Conservation (phyloP, 1,284 basidiomycete species). For the Trametes versicolor region DNA sequence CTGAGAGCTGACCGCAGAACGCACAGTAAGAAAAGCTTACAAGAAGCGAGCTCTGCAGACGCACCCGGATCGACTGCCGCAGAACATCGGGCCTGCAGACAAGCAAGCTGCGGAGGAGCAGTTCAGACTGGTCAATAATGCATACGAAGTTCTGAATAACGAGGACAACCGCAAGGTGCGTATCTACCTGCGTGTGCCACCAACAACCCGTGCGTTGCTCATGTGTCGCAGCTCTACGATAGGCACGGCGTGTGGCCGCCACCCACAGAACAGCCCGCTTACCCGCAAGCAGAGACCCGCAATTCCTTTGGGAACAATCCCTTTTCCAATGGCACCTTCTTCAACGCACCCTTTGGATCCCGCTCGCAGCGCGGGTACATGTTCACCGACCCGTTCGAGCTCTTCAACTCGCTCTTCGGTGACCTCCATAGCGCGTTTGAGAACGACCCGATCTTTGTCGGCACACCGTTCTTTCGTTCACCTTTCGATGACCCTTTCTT, state of each 20-base stretch:
- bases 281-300: conserved; percentile 28
- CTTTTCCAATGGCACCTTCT: conserved; percentile 49
- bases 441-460: conserved; percentile 43
- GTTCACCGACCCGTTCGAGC: conserved; percentile 77
- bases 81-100: conserved; percentile 47
- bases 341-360: conserved; percentile 39
- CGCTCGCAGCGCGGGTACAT: conserved; percentile 40
- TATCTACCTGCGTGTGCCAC: background rate
- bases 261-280: conserved; percentile 49
- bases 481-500: conserved; percentile 34
- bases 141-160: conserved; percentile 60
- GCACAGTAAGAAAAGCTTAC: conserved; percentile 59
- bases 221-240: conserved; percentile 65
- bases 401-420: conserved; percentile 76
- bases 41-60: conserved; percentile 56
- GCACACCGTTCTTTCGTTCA: conserved; percentile 32
- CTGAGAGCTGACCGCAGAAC: background rate
- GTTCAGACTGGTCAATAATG: conserved; percentile 61
- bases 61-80: conserved; percentile 59
- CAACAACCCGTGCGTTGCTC: background rate
- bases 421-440: conserved; percentile 46
- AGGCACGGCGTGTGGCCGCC: conserved; percentile 76
- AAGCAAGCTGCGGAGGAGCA: conserved; percentile 55
- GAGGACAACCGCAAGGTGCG: conserved; percentile 52
- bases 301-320: conserved; percentile 33